A percentile compares a stretch with the other conserved stretches of the same genome.
Conservation (phyloP, 1,284 basidiomycete species). For the Fomitopsis betulina region DNA sequence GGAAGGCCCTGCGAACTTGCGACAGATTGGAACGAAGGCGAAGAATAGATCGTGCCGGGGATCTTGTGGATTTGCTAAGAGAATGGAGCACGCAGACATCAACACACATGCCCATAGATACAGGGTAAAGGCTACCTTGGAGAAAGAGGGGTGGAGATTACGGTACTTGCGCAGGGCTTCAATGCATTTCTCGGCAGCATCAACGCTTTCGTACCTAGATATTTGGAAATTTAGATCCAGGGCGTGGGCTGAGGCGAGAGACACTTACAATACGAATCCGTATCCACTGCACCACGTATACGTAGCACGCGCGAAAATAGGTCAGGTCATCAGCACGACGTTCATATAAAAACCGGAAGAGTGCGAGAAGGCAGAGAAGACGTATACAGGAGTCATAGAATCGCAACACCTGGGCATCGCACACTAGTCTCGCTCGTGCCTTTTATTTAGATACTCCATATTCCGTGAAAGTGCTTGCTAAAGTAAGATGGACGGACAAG, state of each 20-base stretch:
- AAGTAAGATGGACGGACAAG: too few relatives aligned
- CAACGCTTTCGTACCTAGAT: conserved; percentile 56
- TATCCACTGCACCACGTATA: conserved; percentile 50
- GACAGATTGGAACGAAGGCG: conserved; percentile 12
- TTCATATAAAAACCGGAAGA: too few relatives aligned
- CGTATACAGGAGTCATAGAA: too few relatives aligned
- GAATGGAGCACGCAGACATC: not conserved
- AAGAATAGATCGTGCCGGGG: conserved; percentile 57
- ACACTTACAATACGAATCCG: conserved; percentile 71
- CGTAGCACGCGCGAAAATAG: not conserved
- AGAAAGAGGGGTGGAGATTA: conserved; percentile 74
- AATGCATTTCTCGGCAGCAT: conserved; percentile 67
- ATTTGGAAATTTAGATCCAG: not conserved
- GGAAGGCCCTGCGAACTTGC: conserved; percentile 11
- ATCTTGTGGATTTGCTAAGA: conserved; percentile 77
- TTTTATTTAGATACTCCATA: too few relatives aligned
- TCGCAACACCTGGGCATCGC: too few relatives aligned
- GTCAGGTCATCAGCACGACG: not conserved
- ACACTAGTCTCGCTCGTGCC: too few relatives aligned
- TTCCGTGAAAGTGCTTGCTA: too few relatives aligned
- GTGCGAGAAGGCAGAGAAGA: too few relatives aligned
- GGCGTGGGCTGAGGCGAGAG: not conserved
- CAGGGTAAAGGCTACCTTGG: conserved; percentile 36
- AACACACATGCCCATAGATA: not conserved
- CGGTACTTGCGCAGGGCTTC: conserved; percentile 57